Evolutionary conservation across 371 early-diverging fungal genomes (phyloP).

Genomic region (Neoconidiobolus thromboides): DNA sequence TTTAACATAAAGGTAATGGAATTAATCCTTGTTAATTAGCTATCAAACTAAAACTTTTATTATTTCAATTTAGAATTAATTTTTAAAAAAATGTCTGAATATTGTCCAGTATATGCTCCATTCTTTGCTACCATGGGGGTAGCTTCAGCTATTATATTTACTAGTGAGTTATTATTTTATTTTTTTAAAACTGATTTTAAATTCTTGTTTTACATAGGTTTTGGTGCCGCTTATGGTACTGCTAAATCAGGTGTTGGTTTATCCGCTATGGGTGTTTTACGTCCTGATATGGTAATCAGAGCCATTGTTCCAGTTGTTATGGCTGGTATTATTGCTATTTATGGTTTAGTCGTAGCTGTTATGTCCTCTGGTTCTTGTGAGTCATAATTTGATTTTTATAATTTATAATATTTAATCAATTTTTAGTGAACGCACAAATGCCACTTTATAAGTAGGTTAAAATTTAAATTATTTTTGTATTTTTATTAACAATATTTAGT

Average conservation of each 20-base stretch:
- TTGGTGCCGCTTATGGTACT: conserved; percentile 86
- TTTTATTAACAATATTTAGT: conserved; percentile 10
- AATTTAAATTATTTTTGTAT: not conserved
- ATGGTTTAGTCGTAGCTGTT: conserved; percentile 74
- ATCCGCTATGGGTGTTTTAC: conserved; percentile 68
- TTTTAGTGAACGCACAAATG: conserved; percentile 26
- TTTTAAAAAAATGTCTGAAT: conserved; percentile 10
- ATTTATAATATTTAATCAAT: not conserved
- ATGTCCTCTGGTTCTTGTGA: conserved; percentile 56
- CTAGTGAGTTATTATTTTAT: conserved; percentile 47
- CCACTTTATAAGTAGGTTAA: conserved; percentile 22
- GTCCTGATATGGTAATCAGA: conserved; percentile 77
- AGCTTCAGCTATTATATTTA: conserved; percentile 87
- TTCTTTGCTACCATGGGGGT: conserved; percentile 95
- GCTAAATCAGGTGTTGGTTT: conserved; percentile 82
- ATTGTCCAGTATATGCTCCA: conserved; percentile 86
- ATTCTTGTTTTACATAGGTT: conserved; percentile 22
- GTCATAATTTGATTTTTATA: conserved; percentile 7
- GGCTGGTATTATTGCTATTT: conserved; percentile 88
- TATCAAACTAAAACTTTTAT: no score
- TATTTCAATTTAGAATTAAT: no score
- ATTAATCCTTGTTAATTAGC: no score
- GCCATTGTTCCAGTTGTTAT: conserved; percentile 76
- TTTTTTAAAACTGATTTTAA: not conserved
- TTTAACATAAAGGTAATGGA: no score